phyloP scores from a whole-genome alignment of 2,329 filamentous ascomycete genomes.

The Fulvia fulva region DNA sequence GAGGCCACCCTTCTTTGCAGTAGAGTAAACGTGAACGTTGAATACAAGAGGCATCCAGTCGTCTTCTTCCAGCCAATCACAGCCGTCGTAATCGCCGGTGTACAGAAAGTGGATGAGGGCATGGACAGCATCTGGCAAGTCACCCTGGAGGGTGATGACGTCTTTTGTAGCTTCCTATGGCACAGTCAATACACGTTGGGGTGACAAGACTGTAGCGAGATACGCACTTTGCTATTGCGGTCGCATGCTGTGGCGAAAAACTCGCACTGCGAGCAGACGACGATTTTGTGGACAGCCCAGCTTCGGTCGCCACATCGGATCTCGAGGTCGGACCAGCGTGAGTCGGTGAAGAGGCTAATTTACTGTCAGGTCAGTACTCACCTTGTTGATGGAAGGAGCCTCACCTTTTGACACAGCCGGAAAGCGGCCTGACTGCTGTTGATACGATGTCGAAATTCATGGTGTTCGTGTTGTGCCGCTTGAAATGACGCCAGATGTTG shows the following conservation, averaged over 20 bases:
- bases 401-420: not conserved
- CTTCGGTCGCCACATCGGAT: constrained; percentile 18
- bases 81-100: constrained; percentile 7
- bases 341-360: not conserved
- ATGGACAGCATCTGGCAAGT: constrained; percentile 8
- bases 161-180: constrained; percentile 1
- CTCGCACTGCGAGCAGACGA: constrained; percentile 24
- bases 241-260: constrained; percentile 23
- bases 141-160: constrained; percentile 1
- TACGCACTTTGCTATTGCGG: constrained; percentile 12
- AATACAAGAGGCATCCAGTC: not conserved
- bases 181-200: not conserved
- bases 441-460: not conserved
- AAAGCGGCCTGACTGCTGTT: not conserved
- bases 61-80: not conserved
- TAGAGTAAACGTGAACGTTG: not conserved
- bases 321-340: constrained; percentile 21
- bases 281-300: constrained; percentile 22
- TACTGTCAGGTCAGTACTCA: not conserved
- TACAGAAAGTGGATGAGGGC: constrained; percentile 11
- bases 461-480: not conserved
- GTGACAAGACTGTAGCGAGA: not conserved
- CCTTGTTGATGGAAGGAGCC: not conserved
- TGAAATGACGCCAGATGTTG: not conserved
- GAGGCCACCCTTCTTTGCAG: constrained; percentile 11